Base-by-base conservation (phyloP, 2,329 filamentous ascomycete species). In the Phialophora chinensis region DNA sequence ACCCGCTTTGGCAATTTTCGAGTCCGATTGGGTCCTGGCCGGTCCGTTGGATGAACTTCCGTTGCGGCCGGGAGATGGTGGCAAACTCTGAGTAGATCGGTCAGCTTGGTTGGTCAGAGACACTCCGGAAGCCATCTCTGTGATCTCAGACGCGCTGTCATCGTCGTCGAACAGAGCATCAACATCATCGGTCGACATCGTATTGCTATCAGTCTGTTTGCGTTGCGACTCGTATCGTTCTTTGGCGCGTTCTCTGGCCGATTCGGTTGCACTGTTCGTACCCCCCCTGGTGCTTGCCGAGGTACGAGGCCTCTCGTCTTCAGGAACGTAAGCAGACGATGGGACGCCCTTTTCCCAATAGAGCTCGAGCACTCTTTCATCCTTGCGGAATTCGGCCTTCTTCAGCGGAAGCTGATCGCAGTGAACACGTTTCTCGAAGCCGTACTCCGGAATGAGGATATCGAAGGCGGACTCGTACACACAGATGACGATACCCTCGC, bases 261-360 rank as follows among this genome's bases (percentile, higher is more conserved):
- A 90, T 74, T 96, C 92, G 5, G 92, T 91, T 50, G 90, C 90
- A 42, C 90, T 90, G 74, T 91, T 91, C 50, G 87, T 88, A 65
- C 90, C 87, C 71, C 90, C 87, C 71, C 92, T 88, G 73, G 91
- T 87, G 68, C 90, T 90, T 11, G 87, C 86, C 63, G 87, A 89
- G 59, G 91, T 89, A 84, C 95, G 96, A 62, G 93, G 93, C 65
- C 93, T 90, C 83, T 99, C 95, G 76, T 99, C 95, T 77, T 99
- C 95, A 2, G 95, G 95, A 60, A 99, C 90, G 74, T 96, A 99
- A 2, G 93, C 91, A 52, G 94, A 97, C 69, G 93, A 98, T 31
- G 94, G 92, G 7, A 98, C 93, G 55, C 95, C 95, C 87, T 98
- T 99, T 88, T 99, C 95, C 95, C 95, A 99, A 85, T 97, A 99